Evolutionary conservation across 345 rosid species (phyloP), one percentile per base, ranked within the genome.

Genomic region (Dimocarpus longan): DNA sequence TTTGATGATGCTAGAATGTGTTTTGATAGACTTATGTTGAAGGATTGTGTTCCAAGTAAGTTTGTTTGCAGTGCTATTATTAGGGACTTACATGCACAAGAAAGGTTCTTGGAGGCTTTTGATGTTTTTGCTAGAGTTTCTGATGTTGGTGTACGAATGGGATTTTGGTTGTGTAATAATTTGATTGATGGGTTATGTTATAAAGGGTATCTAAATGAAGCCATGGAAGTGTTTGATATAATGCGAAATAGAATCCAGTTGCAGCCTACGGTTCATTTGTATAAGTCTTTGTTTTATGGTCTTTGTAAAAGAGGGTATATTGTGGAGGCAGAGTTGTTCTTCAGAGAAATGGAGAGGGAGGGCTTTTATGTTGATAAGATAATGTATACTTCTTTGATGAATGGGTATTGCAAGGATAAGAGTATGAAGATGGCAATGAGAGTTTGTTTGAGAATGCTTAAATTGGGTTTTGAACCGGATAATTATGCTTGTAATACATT

Each of bases 351-450:
- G 75, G 95, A 90, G 82, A 77, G 83, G 15, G 85, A 66, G 1
- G 91, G 92, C 42, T 86, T 87, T 79, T 88, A 77, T 84, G 85
- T 88, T 16, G 90, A 91, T 73, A 86, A 73, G 80, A 77, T 73
- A 28, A 91, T 90, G 94, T 86, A 89, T 78, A 89, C 91, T 78
- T 85, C 82, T 24, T 69, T 91, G 68, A 88, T 93, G 57, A 86
- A 84, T 69, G 82, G 78, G 64, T 91, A 87, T 78, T 74, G 89
- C 70, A 93, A 79, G 80, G 83, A 80, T 57, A 89, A 83, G 80
- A 81, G 87, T 77, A 84, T 91, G 88, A 84, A 87, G 80, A 90
- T 89, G 93, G 95, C 91, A 0, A 80, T 86, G 87, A 81, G 82
- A 80, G 81, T 90, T 77, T 90, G 78, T 82, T 77, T 81, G 60